phyloP scores from a whole-genome alignment of 2,329 filamentous ascomycete genomes.

The Xylaria sp. region DNA sequence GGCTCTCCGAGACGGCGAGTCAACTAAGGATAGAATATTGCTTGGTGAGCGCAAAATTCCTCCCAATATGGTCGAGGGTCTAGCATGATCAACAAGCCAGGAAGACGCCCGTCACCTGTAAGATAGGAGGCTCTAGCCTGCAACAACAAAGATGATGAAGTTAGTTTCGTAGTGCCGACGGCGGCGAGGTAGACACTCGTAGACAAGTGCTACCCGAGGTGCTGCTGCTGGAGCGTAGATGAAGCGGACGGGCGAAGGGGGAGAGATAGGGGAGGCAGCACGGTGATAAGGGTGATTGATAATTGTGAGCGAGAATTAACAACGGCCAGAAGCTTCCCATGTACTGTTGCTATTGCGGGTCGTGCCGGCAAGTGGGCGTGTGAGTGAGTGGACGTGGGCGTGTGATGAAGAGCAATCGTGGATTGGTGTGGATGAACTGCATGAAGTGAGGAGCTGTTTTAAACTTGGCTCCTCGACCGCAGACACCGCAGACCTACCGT shows the following conservation, averaged over 20 bases:
- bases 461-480: constrained; percentile 18
- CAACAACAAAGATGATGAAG: constrained; percentile 20
- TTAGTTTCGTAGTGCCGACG: constrained; percentile 13
- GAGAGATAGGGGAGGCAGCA: constrained; percentile 17
- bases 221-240: constrained; percentile 15
- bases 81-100: constrained; percentile 47
- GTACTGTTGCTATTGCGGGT: constrained; percentile 25
- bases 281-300: constrained; percentile 23
- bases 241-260: constrained; percentile 24
- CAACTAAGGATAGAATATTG: constrained; percentile 46
- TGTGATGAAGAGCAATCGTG: constrained; percentile 26
- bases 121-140: constrained; percentile 28
- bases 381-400: constrained; percentile 22
- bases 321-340: constrained; percentile 21
- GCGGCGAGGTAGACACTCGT: constrained; percentile 23
- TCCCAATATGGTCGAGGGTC: constrained; percentile 45
- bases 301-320: constrained; percentile 25
- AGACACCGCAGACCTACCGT: no score
- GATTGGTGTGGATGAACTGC: constrained; percentile 36
- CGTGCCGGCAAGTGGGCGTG: constrained; percentile 32
- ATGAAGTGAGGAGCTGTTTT: constrained; percentile 36
- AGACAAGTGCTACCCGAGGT: constrained; percentile 18
- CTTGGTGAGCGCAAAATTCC: constrained; percentile 47
- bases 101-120: constrained; percentile 21
- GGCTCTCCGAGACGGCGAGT: constrained; percentile 29